Conservation (phyloP, 2,329 filamentous ascomycete genomes). For the Hypoxylon sp. region DNA sequence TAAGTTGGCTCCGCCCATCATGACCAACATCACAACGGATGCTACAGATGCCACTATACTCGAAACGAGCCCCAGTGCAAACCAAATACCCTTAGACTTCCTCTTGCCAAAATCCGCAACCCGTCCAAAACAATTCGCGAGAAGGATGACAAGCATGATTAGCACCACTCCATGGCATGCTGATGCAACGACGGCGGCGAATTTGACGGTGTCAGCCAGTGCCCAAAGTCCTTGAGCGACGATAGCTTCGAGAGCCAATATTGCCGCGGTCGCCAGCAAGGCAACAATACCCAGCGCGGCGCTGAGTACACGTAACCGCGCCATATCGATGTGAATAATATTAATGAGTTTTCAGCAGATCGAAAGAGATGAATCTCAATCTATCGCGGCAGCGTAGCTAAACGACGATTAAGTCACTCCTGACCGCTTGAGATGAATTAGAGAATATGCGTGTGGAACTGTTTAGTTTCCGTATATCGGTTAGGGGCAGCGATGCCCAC, state of each 20-base stretch:
- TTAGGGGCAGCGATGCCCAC: slow-evolving; percentile 41
- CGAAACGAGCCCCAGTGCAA: slow-evolving; percentile 49
- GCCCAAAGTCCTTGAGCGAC: slow-evolving; percentile 52
- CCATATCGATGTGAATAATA: slow-evolving; percentile 48
- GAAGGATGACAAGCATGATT: slow-evolving; percentile 51
- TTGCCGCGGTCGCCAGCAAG: slow-evolving; percentile 54
- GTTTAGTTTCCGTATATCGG: slow-evolving; percentile 33
- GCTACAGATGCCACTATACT: slow-evolving; percentile 60
- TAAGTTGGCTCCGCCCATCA: slow-evolving; percentile 52
- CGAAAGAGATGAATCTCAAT: slow-evolving; percentile 11
- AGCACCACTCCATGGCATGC: slow-evolving; percentile 55
- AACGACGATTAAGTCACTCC: slow-evolving; percentile 7
- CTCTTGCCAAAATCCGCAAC: slow-evolving; percentile 40
- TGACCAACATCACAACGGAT: slow-evolving; percentile 58
- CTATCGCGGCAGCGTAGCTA: slow-evolving; percentile 9
- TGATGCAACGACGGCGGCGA: slow-evolving; percentile 55
- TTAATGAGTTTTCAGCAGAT: slow-evolving; percentile 22
- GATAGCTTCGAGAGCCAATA: slow-evolving; percentile 56
- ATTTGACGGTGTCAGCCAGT: slow-evolving; percentile 49
- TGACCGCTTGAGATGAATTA: slow-evolving; percentile 18
- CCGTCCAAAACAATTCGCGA: slow-evolving; percentile 48
- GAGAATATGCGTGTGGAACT: slow-evolving; percentile 21
- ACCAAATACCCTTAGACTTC: slow-evolving; percentile 51
- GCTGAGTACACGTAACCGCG: slow-evolving; percentile 51
- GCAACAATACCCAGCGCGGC: slow-evolving; percentile 54